Conservation (phyloP, 2,329 filamentous ascomycete species). For the Xylaria sp. region DNA sequence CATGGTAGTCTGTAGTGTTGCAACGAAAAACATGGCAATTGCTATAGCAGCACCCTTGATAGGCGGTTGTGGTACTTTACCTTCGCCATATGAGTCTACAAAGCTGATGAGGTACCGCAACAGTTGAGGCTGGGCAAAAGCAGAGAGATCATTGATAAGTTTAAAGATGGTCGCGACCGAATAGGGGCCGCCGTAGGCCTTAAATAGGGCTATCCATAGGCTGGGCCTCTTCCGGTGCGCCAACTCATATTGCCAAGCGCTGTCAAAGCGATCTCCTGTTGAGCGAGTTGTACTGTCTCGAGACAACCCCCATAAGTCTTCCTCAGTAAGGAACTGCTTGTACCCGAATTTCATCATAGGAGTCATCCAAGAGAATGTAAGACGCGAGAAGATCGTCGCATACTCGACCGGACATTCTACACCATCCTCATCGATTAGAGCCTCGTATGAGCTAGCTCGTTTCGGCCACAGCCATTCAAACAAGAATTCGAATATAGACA, state of each 20-base stretch:
- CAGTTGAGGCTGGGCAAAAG: conserved; percentile 92
- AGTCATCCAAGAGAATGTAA: conserved; percentile 99
- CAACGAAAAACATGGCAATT: conserved; percentile 89
- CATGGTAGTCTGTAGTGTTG: conserved; percentile 85
- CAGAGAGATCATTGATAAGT: conserved; percentile 82
- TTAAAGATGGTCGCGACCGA: conserved; percentile 86
- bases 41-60: conserved; percentile 89
- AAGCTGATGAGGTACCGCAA: conserved; percentile 85
- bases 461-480: conserved; percentile 92
- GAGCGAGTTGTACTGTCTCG: conserved; percentile 80
- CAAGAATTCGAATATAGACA: conserved; percentile 76
- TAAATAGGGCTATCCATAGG: conserved; percentile 86
- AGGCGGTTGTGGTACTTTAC: conserved; percentile 74
- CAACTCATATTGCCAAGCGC: conserved; percentile 81
- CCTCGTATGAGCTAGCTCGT: conserved; percentile 69
- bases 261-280: conserved; percentile 75
- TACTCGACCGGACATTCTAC: conserved; percentile 82
- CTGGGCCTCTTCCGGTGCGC: conserved; percentile 75
- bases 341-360: conserved; percentile 97
- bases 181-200: conserved; percentile 87
- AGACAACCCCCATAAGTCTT: conserved; percentile 93
- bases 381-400: conserved; percentile 89
- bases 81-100: conserved; percentile 76
- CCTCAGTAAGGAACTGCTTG: conserved; percentile 88
- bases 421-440: conserved; percentile 64